Percentiles rank a stretch among this genome's conserved stretches.
These are phyloP conservation scores for Penicillium aurantiogriseum DNA, from an alignment of 2,329 filamentous ascomycete genomes.

Conservation along the genomic window DNA sequence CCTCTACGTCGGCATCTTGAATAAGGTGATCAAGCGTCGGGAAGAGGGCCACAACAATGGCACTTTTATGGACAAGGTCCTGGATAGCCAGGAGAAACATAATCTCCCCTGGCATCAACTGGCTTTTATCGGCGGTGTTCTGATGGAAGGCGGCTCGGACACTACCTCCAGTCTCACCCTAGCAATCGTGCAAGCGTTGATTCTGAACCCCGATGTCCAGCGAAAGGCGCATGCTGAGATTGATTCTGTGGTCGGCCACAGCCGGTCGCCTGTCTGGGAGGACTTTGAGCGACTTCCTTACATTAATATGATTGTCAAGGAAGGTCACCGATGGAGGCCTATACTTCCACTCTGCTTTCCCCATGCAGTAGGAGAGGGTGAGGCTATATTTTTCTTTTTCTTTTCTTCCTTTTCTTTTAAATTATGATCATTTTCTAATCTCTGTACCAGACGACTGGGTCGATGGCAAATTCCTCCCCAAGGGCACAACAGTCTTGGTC, in stretches of 20 bases:
- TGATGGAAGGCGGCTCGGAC: constrained; percentile 5
- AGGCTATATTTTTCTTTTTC: background rate
- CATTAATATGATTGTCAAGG: constrained; percentile 5
- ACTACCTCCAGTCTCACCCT: background rate
- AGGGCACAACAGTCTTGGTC: background rate
- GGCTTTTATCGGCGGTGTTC: background rate
- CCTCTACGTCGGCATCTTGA: background rate
- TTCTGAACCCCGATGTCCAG: background rate
- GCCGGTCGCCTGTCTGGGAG: background rate
- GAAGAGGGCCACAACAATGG: background rate
- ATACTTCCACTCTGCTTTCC: background rate
- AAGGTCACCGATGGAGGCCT: constrained; percentile 4
- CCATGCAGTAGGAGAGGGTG: constrained; percentile 1
- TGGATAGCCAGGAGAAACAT: background rate
- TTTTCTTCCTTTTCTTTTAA: background rate
- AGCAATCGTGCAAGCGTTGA: background rate
- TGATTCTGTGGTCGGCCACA: background rate
- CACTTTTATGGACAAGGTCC: background rate
- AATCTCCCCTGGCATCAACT: background rate
- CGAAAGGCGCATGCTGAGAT: constrained; percentile 2
- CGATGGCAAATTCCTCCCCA: background rate
- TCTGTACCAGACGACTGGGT: background rate
- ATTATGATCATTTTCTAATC: background rate
- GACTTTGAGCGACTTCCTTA: constrained; percentile 1
- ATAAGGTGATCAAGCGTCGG: background rate